phyloP scores from a whole-genome alignment of 805 yeast species.

The Wickerhamiella slavikovae region DNA sequence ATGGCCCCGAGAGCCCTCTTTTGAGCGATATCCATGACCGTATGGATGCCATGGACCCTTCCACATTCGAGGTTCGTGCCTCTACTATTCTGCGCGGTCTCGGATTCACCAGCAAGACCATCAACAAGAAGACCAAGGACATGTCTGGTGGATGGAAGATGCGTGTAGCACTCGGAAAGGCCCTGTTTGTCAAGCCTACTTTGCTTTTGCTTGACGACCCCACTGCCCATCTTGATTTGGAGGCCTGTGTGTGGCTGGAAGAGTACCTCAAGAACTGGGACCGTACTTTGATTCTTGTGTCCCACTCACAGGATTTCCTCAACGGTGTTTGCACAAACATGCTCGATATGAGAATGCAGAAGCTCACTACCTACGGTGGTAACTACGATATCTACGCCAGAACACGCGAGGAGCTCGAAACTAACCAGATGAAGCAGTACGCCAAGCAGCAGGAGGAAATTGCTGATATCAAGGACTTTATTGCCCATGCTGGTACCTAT shows the following conservation, averaged over 20 bases:
- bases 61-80: constrained; percentile 92
- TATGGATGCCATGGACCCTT: constrained; percentile 88
- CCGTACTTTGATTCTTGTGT: constrained; percentile 78
- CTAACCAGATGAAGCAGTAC: constrained; percentile 96
- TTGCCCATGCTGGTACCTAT: constrained; percentile 99
- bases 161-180: constrained; percentile 98
- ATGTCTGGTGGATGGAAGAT: constrained; percentile 99
- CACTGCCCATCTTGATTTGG: constrained; percentile 96
- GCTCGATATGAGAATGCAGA: constrained; percentile 88
- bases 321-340: constrained; percentile 97
- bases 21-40: constrained; percentile 85
- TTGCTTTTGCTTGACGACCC: constrained; percentile 90
- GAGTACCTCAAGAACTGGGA: constrained; percentile 91
- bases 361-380: constrained; percentile 74
- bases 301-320: constrained; percentile 98
- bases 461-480: constrained; percentile 92
- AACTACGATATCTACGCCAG: constrained; percentile 92
- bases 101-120: constrained; percentile 78
- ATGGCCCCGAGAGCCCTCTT: constrained; percentile 80
- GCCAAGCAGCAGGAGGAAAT: constrained; percentile 97
- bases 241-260: constrained; percentile 99
- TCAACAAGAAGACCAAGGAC: constrained; percentile 85
- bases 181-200: constrained; percentile 94
- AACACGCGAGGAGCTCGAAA: constrained; percentile 84
- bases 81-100: constrained; percentile 90